A percentile compares a stretch with the other conserved stretches of the same genome.
phyloP scores from a whole-genome alignment of 2,329 filamentous ascomycete genomes.

The Arthrocladium fulminans region DNA sequence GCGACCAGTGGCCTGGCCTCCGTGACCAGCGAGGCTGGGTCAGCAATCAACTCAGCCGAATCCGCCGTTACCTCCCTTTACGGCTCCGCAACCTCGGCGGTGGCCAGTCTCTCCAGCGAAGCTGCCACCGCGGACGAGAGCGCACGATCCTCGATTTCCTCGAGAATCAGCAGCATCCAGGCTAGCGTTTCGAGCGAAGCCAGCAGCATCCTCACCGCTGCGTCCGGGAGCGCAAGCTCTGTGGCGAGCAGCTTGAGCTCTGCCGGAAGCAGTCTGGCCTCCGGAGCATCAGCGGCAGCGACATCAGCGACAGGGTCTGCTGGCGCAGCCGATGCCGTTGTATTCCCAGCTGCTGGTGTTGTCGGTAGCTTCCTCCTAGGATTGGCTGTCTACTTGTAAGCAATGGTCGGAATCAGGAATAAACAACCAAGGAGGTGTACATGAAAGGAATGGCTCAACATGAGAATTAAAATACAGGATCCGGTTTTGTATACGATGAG shows the following conservation, averaged over 20 bases:
- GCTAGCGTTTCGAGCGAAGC: background rate
- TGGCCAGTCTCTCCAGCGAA: background rate
- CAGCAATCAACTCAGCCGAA: background rate
- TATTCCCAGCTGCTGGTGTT: conserved; percentile 6
- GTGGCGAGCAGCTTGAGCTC: background rate
- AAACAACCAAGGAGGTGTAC: background rate
- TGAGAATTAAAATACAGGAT: too few species aligned
- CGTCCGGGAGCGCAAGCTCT: background rate
- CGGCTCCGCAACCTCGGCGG: background rate
- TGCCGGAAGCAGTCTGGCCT: background rate
- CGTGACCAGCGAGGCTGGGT: background rate
- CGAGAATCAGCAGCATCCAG: background rate
- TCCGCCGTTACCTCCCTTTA: background rate
- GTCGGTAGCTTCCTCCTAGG: conserved; percentile 7
- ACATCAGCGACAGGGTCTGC: background rate
- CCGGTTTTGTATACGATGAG: too few species aligned
- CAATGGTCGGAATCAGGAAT: background rate
- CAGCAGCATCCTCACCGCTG: background rate
- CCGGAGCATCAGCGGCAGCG: background rate
- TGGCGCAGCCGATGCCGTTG: background rate
- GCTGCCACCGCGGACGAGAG: background rate
- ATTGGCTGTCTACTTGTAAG: conserved; percentile 7
- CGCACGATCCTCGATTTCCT: background rate
- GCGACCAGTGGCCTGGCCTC: background rate
- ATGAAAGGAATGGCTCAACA: background rate